Conservation (phyloP, 768 basidiomycete species). For the Mycena galericulata region DNA sequence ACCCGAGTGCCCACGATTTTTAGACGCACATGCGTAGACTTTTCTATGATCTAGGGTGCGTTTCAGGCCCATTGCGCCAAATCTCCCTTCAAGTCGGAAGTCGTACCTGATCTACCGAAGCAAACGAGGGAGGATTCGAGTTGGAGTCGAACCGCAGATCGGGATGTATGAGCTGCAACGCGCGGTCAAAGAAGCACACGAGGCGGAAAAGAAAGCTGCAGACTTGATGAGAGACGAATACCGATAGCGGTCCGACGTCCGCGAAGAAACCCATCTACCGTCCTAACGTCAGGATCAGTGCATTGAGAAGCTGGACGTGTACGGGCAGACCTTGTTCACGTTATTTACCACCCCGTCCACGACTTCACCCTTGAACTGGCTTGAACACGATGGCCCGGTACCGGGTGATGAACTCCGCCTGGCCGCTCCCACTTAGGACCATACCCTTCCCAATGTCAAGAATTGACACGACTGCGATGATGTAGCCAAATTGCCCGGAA, state of each 20-base stretch:
- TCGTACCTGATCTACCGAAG: conserved; percentile 86
- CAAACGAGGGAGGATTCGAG: conserved; percentile 96
- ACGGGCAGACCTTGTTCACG: conserved; percentile 85
- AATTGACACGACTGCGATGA: conserved; percentile 92
- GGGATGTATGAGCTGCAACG: conserved; percentile 86
- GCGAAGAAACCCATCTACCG: conserved; percentile 99
- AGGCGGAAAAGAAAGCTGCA: conserved; percentile 5
- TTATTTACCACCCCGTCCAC: conserved; percentile 96
- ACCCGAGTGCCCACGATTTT: conserved; percentile 99
- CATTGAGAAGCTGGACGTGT: not conserved
- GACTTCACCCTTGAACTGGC: conserved; percentile 99
- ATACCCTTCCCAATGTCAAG: conserved; percentile 93
- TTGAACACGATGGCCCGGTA: conserved; percentile 99
- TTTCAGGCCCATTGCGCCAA: not conserved
- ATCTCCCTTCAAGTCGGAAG: conserved; percentile 1
- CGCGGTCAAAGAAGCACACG: conserved; percentile 12
- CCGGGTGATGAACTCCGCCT: conserved; percentile 94
- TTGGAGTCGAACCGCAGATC: conserved; percentile 97
- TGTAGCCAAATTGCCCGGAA: conserved; percentile 94
- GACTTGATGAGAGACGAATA: conserved; percentile 97
- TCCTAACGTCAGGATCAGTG: too few relatives aligned
- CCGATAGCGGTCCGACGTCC: conserved; percentile 92
- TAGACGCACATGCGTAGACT: conserved; percentile 90
- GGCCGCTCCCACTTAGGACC: conserved; percentile 91
- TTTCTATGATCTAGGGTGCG: conserved; percentile 87